Percentiles rank a stretch among this genome's conserved stretches.
phyloP scores from a whole-genome alignment of 2,329 filamentous ascomycete species.

The Colletotrichum sp. region DNA sequence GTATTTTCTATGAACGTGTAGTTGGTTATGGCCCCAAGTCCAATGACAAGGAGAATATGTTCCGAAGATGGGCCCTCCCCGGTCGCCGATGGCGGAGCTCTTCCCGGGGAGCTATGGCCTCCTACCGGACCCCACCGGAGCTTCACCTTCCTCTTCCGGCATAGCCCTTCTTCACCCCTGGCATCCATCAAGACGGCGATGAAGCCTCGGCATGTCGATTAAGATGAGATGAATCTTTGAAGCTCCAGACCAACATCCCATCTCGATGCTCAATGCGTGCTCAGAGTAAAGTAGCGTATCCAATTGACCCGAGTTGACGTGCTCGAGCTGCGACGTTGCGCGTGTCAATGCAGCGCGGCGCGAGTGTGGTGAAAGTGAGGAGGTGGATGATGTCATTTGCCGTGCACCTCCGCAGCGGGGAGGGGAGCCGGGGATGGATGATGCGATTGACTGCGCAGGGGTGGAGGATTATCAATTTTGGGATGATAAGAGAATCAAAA shows the following conservation, averaged over 20 bases:
- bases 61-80: not conserved
- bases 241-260: not conserved
- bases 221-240: not conserved
- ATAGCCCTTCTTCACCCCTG: not conserved
- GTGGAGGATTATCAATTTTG: not conserved
- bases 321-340: not conserved
- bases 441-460: not conserved
- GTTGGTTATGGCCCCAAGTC: too few relatives aligned
- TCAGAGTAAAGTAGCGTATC: not conserved
- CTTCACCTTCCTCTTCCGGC: not conserved
- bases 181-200: not conserved
- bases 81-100: not conserved
- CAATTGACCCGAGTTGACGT: not conserved
- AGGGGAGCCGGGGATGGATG: not conserved
- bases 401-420: not conserved
- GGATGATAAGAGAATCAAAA: not conserved
- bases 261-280: not conserved
- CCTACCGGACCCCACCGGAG: not conserved
- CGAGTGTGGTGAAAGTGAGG: conserved; percentile 12
- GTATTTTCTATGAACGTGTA: not conserved
- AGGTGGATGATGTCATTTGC: conserved; percentile 17
- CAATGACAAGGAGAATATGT: not conserved
- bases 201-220: not conserved
- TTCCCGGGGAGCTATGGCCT: not conserved
- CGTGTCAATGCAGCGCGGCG: not conserved